A percentile compares a stretch with the other conserved stretches of the same genome.
These are phyloP conservation scores for Nannochloropsis oceanica DNA, from an alignment of 108 stramenopile genomes.

Conservation along the genomic window DNA sequence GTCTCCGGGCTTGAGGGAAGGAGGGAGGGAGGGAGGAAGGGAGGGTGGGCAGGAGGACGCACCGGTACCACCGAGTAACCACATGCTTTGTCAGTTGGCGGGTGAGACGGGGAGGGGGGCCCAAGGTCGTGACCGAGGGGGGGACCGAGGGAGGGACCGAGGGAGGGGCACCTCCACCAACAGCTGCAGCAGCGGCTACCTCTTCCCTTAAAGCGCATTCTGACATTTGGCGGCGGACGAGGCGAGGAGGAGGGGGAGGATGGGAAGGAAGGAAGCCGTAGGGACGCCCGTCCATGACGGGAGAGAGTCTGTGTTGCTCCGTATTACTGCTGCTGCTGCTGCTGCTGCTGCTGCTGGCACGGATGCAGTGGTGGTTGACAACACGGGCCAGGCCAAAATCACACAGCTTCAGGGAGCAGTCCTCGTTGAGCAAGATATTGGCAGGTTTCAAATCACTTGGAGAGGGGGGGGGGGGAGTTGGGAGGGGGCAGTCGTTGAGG, in stretches of 20 bases:
- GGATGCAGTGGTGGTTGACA: constrained; percentile 39
- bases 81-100: constrained; percentile 89
- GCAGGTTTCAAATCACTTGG: constrained; percentile 28
- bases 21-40: not conserved
- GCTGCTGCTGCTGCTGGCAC: not conserved
- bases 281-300: not conserved
- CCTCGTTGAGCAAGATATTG: constrained; percentile 88
- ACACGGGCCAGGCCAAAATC: constrained; percentile 95
- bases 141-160: not conserved
- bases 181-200: not conserved
- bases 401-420: constrained; percentile 93
- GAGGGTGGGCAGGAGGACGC: not conserved
- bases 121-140: not conserved
- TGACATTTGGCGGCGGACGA: not conserved
- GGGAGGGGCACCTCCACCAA: not conserved
- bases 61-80: constrained; percentile 95
- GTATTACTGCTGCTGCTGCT: not conserved
- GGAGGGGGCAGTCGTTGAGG: not conserved
- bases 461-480: not conserved
- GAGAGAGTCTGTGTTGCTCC: not conserved
- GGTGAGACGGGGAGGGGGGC: not conserved
- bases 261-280: not conserved
- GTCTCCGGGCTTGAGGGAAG: not conserved
- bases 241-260: not conserved
- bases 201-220: not conserved